Evolutionary conservation across 805 yeast genomes (phyloP).

Genomic region (Zygoascus biomembranicola): DNA sequence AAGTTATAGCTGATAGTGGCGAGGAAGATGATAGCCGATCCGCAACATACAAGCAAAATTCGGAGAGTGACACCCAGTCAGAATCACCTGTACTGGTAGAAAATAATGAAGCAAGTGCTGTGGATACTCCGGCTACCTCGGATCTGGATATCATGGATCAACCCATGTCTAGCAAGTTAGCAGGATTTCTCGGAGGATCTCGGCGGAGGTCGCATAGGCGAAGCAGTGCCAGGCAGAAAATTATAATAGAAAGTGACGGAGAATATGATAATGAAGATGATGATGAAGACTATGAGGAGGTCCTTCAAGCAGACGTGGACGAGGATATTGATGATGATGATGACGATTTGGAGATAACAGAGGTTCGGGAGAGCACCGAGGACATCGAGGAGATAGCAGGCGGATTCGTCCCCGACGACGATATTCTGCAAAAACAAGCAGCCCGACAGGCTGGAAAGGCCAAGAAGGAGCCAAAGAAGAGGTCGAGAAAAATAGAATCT

Average conservation of each 20-base stretch:
- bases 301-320: neutral
- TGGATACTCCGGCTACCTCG: neutral
- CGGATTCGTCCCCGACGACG: neutral
- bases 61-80: neutral
- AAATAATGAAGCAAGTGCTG: neutral
- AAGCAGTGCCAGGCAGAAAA: neutral
- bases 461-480: neutral
- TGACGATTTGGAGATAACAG: neutral
- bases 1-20: neutral
- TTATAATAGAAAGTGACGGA: neutral
- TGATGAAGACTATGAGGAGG: conserved; percentile 1
- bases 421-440: neutral
- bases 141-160: neutral
- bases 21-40: neutral
- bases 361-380: neutral
- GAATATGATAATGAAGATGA: conserved; percentile 3
- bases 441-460: neutral
- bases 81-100: neutral
- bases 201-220: neutral
- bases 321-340: neutral
- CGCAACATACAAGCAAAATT: neutral
- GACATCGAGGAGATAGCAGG: neutral
- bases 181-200: neutral
- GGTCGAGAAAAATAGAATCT: neutral
- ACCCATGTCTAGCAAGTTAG: conserved; percentile 5